These are phyloP conservation scores for Saccharomyces hybrid DNA, from an alignment of 1,139 yeast genomes.

Conservation along the genomic window DNA sequence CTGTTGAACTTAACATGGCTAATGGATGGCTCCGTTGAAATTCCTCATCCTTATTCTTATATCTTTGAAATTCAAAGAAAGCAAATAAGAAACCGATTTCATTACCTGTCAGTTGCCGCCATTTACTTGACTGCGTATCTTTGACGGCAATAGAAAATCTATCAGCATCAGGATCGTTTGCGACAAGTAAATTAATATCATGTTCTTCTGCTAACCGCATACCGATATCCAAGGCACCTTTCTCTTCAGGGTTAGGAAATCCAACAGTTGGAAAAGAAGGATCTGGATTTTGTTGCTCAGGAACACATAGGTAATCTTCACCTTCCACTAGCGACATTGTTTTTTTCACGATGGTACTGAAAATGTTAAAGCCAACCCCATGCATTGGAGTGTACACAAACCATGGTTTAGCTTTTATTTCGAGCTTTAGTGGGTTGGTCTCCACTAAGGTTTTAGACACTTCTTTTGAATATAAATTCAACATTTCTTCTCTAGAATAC, in stretches of 20 bases:
- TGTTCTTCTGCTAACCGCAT: conserved; percentile 36
- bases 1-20: conserved; percentile 79
- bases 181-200: conserved; percentile 53
- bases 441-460: conserved; percentile 15
- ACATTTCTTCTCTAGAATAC: conserved; percentile 33
- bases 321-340: conserved; percentile 25
- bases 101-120: conserved; percentile 86
- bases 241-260: conserved; percentile 95
- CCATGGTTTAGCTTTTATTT: conserved; percentile 26
- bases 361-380: conserved; percentile 68
- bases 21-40: conserved; percentile 25
- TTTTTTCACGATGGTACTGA: conserved; percentile 28
- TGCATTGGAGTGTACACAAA: conserved; percentile 92
- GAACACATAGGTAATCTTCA: conserved; percentile 33
- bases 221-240: conserved; percentile 78
- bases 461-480: conserved; percentile 18
- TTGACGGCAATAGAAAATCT: conserved; percentile 69
- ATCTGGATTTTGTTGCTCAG: conserved; percentile 64
- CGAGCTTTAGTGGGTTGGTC: conserved; percentile 13
- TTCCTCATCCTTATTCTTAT: conserved; percentile 22
- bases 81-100: conserved; percentile 87
- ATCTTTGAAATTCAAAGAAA: conserved; percentile 43
- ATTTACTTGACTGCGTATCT: conserved; percentile 33
- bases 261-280: conserved; percentile 77
- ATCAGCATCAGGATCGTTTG: conserved; percentile 97